Conservation (phyloP, 2,329 filamentous ascomycete genomes). For the Fusarium hainanense region DNA sequence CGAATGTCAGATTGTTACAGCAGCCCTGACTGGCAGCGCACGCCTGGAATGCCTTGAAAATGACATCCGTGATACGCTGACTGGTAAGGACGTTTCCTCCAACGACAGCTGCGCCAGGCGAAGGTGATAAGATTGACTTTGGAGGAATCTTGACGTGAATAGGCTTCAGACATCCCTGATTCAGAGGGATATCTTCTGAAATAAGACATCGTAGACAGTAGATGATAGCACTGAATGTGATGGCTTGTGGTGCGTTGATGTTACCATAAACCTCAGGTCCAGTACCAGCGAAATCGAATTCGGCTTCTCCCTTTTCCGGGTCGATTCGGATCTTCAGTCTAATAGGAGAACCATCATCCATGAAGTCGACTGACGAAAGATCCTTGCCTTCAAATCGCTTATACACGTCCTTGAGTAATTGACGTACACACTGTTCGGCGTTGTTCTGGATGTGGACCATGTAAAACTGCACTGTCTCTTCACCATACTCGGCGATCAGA, state of each 20-base stretch:
- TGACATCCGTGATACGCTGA: slow-evolving; percentile 58
- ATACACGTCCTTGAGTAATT: slow-evolving; percentile 76
- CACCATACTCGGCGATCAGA: slow-evolving; percentile 81
- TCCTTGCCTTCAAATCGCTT: slow-evolving; percentile 77
- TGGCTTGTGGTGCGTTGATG: slow-evolving; percentile 83
- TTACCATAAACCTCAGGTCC: slow-evolving; percentile 84
- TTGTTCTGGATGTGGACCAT: slow-evolving; percentile 86
- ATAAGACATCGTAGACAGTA: slow-evolving; percentile 86
- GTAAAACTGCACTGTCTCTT: slow-evolving; percentile 83
- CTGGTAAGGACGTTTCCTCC: slow-evolving; percentile 77
- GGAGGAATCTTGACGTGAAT: slow-evolving; percentile 79
- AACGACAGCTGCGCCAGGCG: slow-evolving; percentile 81
- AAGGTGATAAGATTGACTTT: slow-evolving; percentile 79
- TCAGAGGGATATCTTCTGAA: slow-evolving; percentile 82
- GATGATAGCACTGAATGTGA: slow-evolving; percentile 88
- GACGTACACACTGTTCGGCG: slow-evolving; percentile 78
- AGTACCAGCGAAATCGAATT: slow-evolving; percentile 84
- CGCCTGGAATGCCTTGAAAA: slow-evolving; percentile 77
- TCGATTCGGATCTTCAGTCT: slow-evolving; percentile 79
- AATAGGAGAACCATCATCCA: slow-evolving; percentile 87
- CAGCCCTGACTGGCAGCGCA: slow-evolving; percentile 84
- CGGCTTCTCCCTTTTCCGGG: slow-evolving; percentile 77
- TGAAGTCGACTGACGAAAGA: slow-evolving; percentile 78
- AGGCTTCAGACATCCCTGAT: slow-evolving; percentile 83
- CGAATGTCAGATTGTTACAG: slow-evolving; percentile 87